Percentiles rank a stretch among this genome's conserved stretches.
These are phyloP conservation scores for Histomonas meleagridis DNA, from an alignment of 208 protist species.

Conservation along the genomic window DNA sequence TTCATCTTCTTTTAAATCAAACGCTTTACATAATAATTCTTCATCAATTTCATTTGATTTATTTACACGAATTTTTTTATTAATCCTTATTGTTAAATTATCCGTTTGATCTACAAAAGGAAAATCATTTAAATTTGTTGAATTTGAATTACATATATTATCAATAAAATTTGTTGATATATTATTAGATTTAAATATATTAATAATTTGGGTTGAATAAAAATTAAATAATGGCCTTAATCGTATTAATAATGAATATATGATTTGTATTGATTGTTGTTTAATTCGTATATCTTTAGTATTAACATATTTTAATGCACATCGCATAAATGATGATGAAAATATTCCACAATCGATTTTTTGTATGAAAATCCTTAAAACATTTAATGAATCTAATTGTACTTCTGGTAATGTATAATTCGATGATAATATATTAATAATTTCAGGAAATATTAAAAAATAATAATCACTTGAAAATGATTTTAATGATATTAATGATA, in stretches of 20 bases:
- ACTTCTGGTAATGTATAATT: not conserved
- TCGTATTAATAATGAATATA: not conserved
- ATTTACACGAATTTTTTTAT: not conserved
- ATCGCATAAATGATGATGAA: not conserved
- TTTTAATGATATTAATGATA: not conserved
- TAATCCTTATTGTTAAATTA: not conserved
- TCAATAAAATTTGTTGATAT: not conserved
- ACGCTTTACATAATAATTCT: not conserved
- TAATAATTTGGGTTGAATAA: not conserved
- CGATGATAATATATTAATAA: not conserved
- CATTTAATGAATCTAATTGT: not conserved
- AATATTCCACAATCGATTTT: not conserved
- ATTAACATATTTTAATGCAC: not conserved
- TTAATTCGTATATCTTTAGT: not conserved
- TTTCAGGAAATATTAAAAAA: constrained; percentile 17
- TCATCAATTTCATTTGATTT: not conserved
- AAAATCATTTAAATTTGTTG: not conserved
- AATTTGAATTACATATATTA: not conserved
- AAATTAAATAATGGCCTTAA: not conserved
- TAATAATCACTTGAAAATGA: not conserved
- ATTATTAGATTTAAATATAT: not conserved
- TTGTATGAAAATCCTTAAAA: not conserved
- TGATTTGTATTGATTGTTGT: not conserved
- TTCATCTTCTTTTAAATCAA: not conserved
- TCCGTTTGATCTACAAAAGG: not conserved